Evolutionary conservation across 169 alveolate species (phyloP), one percentile per base, ranked within the genome.

Genomic region (Eimeria praecox): DNA sequence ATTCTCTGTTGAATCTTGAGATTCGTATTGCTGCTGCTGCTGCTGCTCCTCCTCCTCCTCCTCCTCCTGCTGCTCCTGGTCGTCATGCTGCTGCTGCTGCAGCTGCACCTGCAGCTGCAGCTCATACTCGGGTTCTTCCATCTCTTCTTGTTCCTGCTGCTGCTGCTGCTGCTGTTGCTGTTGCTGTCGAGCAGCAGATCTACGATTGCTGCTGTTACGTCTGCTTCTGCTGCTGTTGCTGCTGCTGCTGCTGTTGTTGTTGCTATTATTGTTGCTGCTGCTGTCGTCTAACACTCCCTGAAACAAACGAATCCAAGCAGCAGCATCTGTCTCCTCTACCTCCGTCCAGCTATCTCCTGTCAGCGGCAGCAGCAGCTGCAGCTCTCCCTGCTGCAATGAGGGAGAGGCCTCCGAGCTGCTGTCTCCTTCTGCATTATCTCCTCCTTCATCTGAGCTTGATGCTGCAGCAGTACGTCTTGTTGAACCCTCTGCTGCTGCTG

Each of bases 301-400:
- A 40, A 83, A 52, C 22, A 83, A 33, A 52, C 91, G 71, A 49
- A 83, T n/a, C 77, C 52, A 12, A 8, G 91, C 33, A 49, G n/a
- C 46, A 3, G 91, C 91, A 12, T 83, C 91, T 10, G 44, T 40
- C 38, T 77, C 44, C 24, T 38, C 91, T 77, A 54, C 91, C 6
- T 83, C 91, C 8, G 77, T 54, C 91, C 91, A 83, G 42, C 38
- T 20, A 5, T 49, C 71, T 14, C 56, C 91, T 3, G 16, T 38
- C 8, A 83, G 52, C 27, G 91, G 91, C 91, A 83, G 77, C 71
- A 83, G 54, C 4, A 83, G 77, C 46, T 49, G 75, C 46, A 83
- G n/a, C 14, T 83, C 91, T 52, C 56, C 49, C 16, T 54, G 78
- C 9, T 77, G 33, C 0, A 52, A 54, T 0, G 71, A 49, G 35